Evolutionary conservation across 139 green algal species (phyloP).

Genomic region (Dunaliella sp.): DNA sequence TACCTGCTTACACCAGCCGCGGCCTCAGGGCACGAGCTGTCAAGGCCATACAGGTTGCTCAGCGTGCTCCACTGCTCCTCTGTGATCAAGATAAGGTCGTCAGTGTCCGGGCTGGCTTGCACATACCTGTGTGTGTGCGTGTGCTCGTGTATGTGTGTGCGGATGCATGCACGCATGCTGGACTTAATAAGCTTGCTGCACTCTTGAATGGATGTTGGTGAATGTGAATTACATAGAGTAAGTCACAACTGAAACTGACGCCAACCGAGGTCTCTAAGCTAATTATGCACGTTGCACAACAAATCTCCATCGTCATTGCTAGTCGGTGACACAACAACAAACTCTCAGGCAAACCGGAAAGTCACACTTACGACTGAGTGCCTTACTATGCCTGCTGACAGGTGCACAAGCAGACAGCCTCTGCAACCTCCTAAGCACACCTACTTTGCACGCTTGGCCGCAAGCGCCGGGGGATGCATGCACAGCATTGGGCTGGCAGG

Average conservation of each 20-base stretch:
- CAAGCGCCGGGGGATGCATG: conserved; percentile 36
- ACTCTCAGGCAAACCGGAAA: too few species aligned
- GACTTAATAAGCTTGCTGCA: not conserved
- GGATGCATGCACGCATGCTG: not conserved
- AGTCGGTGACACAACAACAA: not conserved
- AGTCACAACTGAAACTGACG: too few species aligned
- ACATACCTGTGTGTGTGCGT: conserved; percentile 3
- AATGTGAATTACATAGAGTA: too few species aligned
- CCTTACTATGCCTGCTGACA: too few species aligned
- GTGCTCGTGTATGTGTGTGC: not conserved
- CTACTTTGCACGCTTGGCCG: conserved; percentile 53
- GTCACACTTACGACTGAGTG: too few species aligned
- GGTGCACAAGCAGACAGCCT: not conserved
- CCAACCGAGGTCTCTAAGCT: too few species aligned
- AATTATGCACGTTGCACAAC: too few species aligned
- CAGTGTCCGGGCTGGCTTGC: conserved; percentile 34
- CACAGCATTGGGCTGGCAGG: conserved; percentile 24
- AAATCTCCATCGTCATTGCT: too few species aligned
- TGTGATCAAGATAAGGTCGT: conserved; percentile 35
- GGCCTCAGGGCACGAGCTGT: not conserved
- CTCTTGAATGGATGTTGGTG: too few species aligned
- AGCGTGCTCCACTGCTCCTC: conserved; percentile 39
- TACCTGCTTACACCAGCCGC: not conserved
- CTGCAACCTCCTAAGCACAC: not conserved
- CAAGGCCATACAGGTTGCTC: conserved; percentile 20